phyloP scores from a whole-genome alignment of 2,329 filamentous ascomycete genomes.

The Chalaropsis thielavioides region DNA sequence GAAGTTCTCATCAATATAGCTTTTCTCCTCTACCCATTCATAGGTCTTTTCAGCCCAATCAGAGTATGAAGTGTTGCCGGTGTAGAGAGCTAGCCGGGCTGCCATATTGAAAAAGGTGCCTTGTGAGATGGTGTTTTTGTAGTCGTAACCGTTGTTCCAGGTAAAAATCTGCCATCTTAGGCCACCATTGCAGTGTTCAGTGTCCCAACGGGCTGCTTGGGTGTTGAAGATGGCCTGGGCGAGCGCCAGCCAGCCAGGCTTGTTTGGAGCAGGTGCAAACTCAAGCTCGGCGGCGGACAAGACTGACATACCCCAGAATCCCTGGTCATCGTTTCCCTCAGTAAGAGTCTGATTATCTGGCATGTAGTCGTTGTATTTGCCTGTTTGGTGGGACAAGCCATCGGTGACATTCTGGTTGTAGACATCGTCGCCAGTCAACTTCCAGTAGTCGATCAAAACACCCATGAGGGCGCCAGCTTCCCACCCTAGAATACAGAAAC shows the following conservation, averaged over 20 bases:
- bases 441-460: constrained; percentile 70
- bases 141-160: constrained; percentile 69
- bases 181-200: constrained; percentile 53
- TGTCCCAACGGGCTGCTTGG: constrained; percentile 61
- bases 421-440: constrained; percentile 56
- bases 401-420: constrained; percentile 56
- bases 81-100: constrained; percentile 60
- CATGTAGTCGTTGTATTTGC: constrained; percentile 62
- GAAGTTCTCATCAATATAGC: constrained; percentile 45
- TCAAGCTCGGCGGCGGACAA: constrained; percentile 58
- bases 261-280: constrained; percentile 41
- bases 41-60: constrained; percentile 65
- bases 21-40: constrained; percentile 47
- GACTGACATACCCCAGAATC: constrained; percentile 57
- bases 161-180: constrained; percentile 74
- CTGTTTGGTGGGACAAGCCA: constrained; percentile 61
- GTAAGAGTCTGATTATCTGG: constrained; percentile 55
- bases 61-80: constrained; percentile 59
- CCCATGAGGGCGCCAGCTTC: constrained; percentile 59
- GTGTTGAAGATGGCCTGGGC: constrained; percentile 72
- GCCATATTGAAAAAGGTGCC: constrained; percentile 48
- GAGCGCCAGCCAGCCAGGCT: constrained; percentile 55
- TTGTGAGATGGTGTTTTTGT: constrained; percentile 55
- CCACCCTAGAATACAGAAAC: constrained; percentile 42
- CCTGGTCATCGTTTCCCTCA: constrained; percentile 62